A percentile compares a stretch with the other conserved stretches of the same genome.
phyloP scores from a whole-genome alignment of 2,329 filamentous ascomycete genomes.

The Aspergillus brunneoviolaceus region DNA sequence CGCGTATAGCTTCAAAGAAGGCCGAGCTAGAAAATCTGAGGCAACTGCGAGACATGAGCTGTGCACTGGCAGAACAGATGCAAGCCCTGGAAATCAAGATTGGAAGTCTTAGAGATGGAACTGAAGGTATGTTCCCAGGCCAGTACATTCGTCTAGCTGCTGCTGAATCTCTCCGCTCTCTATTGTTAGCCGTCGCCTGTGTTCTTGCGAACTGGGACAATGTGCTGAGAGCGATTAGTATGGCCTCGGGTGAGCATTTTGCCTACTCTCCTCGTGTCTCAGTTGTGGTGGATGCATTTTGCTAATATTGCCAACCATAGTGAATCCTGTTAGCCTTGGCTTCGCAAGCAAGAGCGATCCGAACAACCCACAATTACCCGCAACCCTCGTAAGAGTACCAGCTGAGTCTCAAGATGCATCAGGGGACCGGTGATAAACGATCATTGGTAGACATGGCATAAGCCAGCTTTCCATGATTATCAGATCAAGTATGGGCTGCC shows the following conservation, averaged over 20 bases:
- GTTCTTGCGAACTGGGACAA: slow-evolving; percentile 69
- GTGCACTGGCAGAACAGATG: slow-evolving; percentile 63
- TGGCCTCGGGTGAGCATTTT: slow-evolving; percentile 58
- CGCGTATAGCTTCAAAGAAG: slow-evolving; percentile 64
- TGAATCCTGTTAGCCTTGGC: not conserved
- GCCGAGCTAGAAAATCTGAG: slow-evolving; percentile 62
- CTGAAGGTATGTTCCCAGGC: slow-evolving; percentile 50
- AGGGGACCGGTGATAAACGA: not conserved
- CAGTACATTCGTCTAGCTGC: not conserved
- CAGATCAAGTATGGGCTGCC: not conserved
- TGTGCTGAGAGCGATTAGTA: slow-evolving; percentile 62
- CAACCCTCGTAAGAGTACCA: slow-evolving; percentile 47
- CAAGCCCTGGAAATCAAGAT: slow-evolving; percentile 62
- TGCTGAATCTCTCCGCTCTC: not conserved
- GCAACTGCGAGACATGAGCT: slow-evolving; percentile 62
- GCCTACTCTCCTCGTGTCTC: slow-evolving; percentile 10
- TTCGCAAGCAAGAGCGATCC: slow-evolving; percentile 54
- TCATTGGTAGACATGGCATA: not conserved
- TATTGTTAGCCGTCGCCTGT: slow-evolving; percentile 57
- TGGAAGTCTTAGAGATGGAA: slow-evolving; percentile 60
- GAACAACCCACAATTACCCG: slow-evolving; percentile 57
- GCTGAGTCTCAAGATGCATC: slow-evolving; percentile 25
- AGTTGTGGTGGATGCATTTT: not conserved
- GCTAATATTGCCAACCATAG: not conserved
- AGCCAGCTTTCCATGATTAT: not conserved